Evolutionary conservation across 148 eudicot genomes (phyloP), one percentile per base, ranked within the genome.

Genomic region (Rhododendron griersonianum): DNA sequence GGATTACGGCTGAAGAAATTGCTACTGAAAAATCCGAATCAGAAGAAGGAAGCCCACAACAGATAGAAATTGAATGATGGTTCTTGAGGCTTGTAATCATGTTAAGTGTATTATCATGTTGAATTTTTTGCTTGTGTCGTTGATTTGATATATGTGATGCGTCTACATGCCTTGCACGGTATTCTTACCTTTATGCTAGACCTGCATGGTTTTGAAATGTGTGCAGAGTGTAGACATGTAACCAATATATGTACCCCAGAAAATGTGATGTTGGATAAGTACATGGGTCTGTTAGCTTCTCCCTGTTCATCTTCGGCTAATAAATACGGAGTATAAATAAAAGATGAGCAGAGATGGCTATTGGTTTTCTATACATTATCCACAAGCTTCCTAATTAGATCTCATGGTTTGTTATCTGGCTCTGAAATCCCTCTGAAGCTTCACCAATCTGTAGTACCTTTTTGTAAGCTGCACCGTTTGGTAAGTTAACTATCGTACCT

Each of bases 31-130:
- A 83, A 51, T 37, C 28, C n/a, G 74, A 89, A 30, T 41, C 87
- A 85, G 95, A 89, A 82, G 95, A 89, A 69, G 91, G 89, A 73
- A 81, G 74, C 80, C 97, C 96, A 1, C 95, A 94, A 78, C 93
- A 90, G 86, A 96, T 96, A 78, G 91, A 93, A 83, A 96, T 96
- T 9, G 99, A 96, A 87, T 95, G 88, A 95, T 78, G 21, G 13
- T 39, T 82, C 30, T 82, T 21, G 47, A 35, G 71, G 11, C 18
- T 2, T 71, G 39, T 13, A 71, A 30, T 71, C 39, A 13, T 71
- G 39, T 71, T 5, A 13, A 71, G 76, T 30, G 76, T 71, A 30
- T 71, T 30, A 30, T 71, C 37, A 30, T 14, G 39, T 14, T 30
- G 75, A 28, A 30, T 4, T 71, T 30, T 59, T 59, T n/a, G 71